A percentile compares a stretch with the other conserved stretches of the same genome.
phyloP scores from a whole-genome alignment of 345 rosid species.

The Trapa incisa region DNA sequence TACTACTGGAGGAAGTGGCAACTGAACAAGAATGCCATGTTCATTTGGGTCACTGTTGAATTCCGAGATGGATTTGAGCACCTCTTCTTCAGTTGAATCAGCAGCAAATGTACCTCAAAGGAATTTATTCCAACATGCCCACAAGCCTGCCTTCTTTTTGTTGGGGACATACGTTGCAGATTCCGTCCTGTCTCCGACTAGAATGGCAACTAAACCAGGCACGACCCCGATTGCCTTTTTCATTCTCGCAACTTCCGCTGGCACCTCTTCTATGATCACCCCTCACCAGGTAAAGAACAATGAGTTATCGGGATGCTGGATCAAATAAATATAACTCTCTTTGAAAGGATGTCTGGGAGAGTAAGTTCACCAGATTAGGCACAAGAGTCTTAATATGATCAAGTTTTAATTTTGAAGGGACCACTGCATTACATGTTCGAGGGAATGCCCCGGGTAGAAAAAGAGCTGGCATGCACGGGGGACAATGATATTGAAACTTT shows the following conservation, averaged over 20 bases:
- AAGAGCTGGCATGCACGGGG: not conserved
- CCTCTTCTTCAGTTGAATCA: slow-evolving; percentile 51
- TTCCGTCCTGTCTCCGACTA: slow-evolving; percentile 73
- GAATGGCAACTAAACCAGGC: slow-evolving; percentile 77
- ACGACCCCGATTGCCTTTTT: slow-evolving; percentile 55
- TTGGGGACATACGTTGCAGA: slow-evolving; percentile 75
- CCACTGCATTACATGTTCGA: slow-evolving; percentile 8
- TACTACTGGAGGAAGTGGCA: slow-evolving; percentile 65
- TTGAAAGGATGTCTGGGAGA: no score
- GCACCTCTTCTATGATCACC: slow-evolving; percentile 49
- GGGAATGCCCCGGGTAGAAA: slow-evolving; percentile 3
- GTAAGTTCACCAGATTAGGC: not conserved
- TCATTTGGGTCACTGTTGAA: slow-evolving; percentile 60
- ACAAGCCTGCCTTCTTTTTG: slow-evolving; percentile 68
- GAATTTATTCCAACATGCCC: slow-evolving; percentile 70
- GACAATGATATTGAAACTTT: not conserved
- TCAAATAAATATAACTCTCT: no score
- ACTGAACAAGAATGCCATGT: slow-evolving; percentile 88
- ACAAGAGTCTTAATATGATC: not conserved
- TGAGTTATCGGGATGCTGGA: not conserved
- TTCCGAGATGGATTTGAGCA: slow-evolving; percentile 39
- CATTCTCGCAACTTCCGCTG: slow-evolving; percentile 54
- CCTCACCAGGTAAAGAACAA: no score
- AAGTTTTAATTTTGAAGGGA: not conserved
- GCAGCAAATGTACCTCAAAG: slow-evolving; percentile 43